Base-by-base conservation (phyloP, 768 basidiomycete genomes). In the Cystobasidium ongulense region DNA sequence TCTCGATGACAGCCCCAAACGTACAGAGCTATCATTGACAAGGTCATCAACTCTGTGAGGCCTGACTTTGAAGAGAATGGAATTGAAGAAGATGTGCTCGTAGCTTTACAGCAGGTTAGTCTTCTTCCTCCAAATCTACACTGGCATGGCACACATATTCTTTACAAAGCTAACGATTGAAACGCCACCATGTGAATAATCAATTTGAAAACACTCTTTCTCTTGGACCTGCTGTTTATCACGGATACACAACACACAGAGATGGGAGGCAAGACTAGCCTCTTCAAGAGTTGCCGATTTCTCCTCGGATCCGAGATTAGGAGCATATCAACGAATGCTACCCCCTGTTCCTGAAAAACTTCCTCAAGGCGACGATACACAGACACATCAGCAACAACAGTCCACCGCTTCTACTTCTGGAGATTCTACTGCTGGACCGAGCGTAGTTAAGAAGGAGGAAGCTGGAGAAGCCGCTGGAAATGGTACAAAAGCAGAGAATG, bases 31-130 rank as follows among this genome's bases (percentile, higher is more conserved):
- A 90, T 99, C 82, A 97, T 99, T 83, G 92, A 96, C 87, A 92
- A 97, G 36, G 76, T 98, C 77, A 89, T 98, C 78, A 82, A 83
- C 36, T 84, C 85, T 77, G 90, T 95, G 84, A 91, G 90, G 83
- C 84, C 87, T 82, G 94, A 97, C 81, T 99, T 98, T 83, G 94
- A 98, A 81, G 92, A 95, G 80, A 93, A 90, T 79, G 96, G 96
- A 75, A 90, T 99, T 76, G 85, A 88, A 80, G 90, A 97, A 81
- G 91, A 92, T 23, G 89, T 98, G 73, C 84, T 97, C 59, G 87
- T 88, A 77, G 89, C 91, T 63, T 84, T 99, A 72, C 91, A 95
- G 83, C 86, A 87, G 76, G 94, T 95, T 83, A 63, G 39, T 43
- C 29, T 50, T 66, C 23, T 5, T 7, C 61, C 5, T 21, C 46